Percentiles rank a stretch among this genome's conserved stretches.
Evolutionary conservation across 75 land plant genomes (phyloP).

Genomic region (Pinus tabuliformis): DNA sequence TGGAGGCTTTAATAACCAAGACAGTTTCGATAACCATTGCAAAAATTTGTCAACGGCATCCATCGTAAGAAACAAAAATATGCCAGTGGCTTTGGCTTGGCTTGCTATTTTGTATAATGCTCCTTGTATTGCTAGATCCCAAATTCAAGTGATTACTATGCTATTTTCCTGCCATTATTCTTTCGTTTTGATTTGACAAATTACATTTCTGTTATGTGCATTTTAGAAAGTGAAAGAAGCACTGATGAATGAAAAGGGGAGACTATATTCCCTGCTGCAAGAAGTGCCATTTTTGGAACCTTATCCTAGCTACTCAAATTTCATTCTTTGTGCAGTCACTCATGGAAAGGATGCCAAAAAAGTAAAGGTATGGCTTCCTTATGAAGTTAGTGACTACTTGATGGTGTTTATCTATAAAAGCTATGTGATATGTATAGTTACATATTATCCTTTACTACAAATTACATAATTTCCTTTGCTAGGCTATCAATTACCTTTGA

Average conservation of each 20-base stretch:
- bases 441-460: not conserved
- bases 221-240: conserved; percentile 77
- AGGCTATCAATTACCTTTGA: not conserved
- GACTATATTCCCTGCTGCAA: conserved; percentile 71
- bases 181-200: conserved; percentile 4
- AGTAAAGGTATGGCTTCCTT: conserved; percentile 58
- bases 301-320: conserved; percentile 91
- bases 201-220: not conserved
- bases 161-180: not conserved
- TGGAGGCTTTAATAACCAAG: not conserved
- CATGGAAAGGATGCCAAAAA: conserved; percentile 81
- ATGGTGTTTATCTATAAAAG: not conserved
- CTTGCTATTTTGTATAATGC: not conserved
- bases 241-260: conserved; percentile 73
- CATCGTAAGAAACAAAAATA: not conserved
- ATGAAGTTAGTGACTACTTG: not conserved
- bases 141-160: no score
- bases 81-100: not conserved
- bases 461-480: not conserved
- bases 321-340: conserved; percentile 89
- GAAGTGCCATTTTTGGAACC: conserved; percentile 80
- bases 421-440: not conserved
- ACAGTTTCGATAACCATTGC: not conserved
- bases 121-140: no score
- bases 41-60: not conserved